Percentiles rank a stretch among this genome's conserved stretches.
Evolutionary conservation across 2,329 filamentous ascomycete species (phyloP).

Genomic region (Pyrenochaeta sp.): DNA sequence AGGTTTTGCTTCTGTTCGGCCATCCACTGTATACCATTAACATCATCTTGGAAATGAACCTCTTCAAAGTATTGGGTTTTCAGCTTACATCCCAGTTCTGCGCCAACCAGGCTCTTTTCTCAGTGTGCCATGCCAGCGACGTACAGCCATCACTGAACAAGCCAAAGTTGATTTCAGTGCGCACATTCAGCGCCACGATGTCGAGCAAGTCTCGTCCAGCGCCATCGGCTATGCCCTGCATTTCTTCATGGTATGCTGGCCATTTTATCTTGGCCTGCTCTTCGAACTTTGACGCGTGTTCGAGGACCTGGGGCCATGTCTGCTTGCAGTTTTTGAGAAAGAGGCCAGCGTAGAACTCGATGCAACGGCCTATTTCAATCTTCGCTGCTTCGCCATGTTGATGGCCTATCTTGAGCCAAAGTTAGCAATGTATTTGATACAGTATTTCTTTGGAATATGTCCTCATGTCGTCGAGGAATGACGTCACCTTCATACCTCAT

Average conservation of each 20-base stretch:
- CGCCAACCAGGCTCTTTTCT: conserved; percentile 52
- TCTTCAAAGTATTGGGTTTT: too few relatives aligned
- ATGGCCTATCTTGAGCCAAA: conserved; percentile 54
- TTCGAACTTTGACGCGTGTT: conserved; percentile 58
- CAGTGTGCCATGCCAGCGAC: conserved; percentile 56
- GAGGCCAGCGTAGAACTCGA: conserved; percentile 57
- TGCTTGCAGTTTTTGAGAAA: conserved; percentile 58
- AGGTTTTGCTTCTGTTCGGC: conserved; percentile 59
- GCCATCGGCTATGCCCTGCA: conserved; percentile 62
- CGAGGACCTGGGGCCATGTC: conserved; percentile 55
- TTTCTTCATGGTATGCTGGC: conserved; percentile 55
- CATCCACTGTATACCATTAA: conserved; percentile 55
- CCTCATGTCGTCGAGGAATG: conserved; percentile 6
- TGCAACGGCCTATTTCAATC: conserved; percentile 51
- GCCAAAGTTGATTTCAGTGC: conserved; percentile 66
- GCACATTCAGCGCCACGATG: conserved; percentile 65
- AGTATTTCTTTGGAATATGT: not conserved
- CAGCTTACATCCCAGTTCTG: conserved; percentile 68
- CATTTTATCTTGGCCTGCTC: conserved; percentile 52
- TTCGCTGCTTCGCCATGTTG: conserved; percentile 54
- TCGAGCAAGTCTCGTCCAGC: conserved; percentile 56
- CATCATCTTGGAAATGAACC: conserved; percentile 1
- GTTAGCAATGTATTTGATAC: not conserved
- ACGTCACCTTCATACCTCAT: conserved; percentile 46
- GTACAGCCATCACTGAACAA: conserved; percentile 67